Base-by-base conservation (phyloP, 768 basidiomycete genomes). In the Rubroboletus satanas region DNA sequence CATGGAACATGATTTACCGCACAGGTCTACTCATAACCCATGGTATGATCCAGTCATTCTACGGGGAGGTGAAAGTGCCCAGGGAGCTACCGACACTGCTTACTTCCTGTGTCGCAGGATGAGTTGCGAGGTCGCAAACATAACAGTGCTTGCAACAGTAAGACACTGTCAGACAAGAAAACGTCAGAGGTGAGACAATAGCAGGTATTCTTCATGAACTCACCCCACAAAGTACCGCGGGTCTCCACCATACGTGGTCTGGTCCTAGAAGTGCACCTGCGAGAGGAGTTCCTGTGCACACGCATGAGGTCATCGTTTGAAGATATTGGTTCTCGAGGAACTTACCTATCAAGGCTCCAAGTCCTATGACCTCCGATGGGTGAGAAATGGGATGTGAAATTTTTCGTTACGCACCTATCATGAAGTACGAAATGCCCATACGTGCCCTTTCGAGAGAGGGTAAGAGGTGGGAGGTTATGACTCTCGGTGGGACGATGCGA, bases 181-280 rank as follows among this genome's bases (percentile, higher is more conserved):
- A 23, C 23, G 31, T 60, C 52, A 62, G 47, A 23, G 5, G 23
- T 9, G 33, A 39, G 35, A 37, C 11, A 39, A 44, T n/a, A 37
- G 9, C 29, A 45, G 23, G 4, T 31, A 28, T 45, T 23, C 10
- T 28, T 45, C 26, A 44, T 36, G 45, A 15, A 45, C 60, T 57
- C 58, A 74, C 68, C 53, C 80, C 82, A 41, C 77, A 70, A 57
- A 83, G 82, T 17, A 82, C 54, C 7, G 76, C 75, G 7, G 82
- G 78, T 45, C 74, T 71, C 79, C 80, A 83, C 83, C 83, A 85
- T 3, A 68, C 57, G 54, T 78, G 81, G 7, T 72, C 62, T 21
- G 72, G 54, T 2, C 79, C 75, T 3, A 85, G 70, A 17, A 85
- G 68, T 10, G 77, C 77, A 1, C 84, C 83, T 42, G 76, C 75